A percentile compares a stretch with the other conserved stretches of the same genome.
Conservation (phyloP, 768 basidiomycete species). For the Lentinula raphanica region DNA sequence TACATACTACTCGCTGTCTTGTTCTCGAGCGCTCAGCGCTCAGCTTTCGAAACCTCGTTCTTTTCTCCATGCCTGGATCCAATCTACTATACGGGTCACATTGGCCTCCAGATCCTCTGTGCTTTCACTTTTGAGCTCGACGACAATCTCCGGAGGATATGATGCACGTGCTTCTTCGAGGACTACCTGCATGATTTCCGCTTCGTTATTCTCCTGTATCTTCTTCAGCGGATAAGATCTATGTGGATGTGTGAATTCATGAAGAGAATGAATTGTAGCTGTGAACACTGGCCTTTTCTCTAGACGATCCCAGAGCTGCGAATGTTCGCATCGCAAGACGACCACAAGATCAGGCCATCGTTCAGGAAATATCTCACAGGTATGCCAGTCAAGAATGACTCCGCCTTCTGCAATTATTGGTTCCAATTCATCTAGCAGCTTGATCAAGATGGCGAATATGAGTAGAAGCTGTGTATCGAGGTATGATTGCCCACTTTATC, state of each 20-base stretch:
- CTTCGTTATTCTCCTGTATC: conserved; percentile 97
- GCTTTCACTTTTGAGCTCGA: conserved; percentile 75
- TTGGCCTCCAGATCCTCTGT: conserved; percentile 83
- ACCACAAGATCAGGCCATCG: conserved; percentile 95
- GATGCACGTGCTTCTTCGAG: conserved; percentile 83
- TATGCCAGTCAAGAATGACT: conserved; percentile 91
- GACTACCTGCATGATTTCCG: conserved; percentile 95
- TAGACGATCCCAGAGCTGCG: conserved; percentile 81
- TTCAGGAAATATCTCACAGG: conserved; percentile 90
- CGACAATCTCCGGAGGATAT: conserved; percentile 81
- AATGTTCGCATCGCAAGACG: conserved; percentile 86
- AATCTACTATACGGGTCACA: conserved; percentile 79
- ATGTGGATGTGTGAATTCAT: not conserved
- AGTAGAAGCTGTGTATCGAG: not conserved
- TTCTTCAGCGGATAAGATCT: conserved; percentile 84
- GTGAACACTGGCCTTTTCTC: conserved; percentile 67
- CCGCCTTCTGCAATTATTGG: conserved; percentile 63
- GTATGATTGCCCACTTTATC: conserved; percentile 65
- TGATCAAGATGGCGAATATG: conserved; percentile 7
- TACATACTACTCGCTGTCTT: too few relatives aligned
- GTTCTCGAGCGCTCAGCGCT: not conserved
- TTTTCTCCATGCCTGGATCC: conserved; percentile 74
- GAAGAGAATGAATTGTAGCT: not conserved
- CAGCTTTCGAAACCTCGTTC: conserved; percentile 24
- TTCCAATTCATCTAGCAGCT: conserved; percentile 90